A percentile compares a stretch with the other conserved stretches of the same genome.
phyloP scores from a whole-genome alignment of 352 stramenopile genomes.

The Aphanomyces stellatus region DNA sequence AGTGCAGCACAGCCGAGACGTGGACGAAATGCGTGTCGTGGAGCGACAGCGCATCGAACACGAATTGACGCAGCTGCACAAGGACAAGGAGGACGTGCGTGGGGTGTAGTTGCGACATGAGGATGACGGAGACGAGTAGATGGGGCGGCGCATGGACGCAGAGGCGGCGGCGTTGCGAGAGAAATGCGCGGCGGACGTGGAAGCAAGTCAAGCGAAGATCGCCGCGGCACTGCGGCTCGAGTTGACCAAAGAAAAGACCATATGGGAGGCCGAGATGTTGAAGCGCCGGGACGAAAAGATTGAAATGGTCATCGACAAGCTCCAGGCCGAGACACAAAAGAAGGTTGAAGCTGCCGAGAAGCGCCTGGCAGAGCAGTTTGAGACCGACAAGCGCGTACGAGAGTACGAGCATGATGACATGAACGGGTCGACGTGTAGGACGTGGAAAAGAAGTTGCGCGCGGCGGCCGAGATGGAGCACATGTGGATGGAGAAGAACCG shows the following conservation, averaged over 20 bases:
- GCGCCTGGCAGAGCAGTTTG: slow-evolving; percentile 38
- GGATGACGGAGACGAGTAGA: neutral
- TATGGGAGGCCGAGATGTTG: slow-evolving; percentile 62
- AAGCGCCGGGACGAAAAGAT: slow-evolving; percentile 66
- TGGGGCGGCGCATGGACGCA: slow-evolving; percentile 49
- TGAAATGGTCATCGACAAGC: slow-evolving; percentile 70
- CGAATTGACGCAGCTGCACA: slow-evolving; percentile 34
- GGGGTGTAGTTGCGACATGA: neutral
- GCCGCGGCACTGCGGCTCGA: slow-evolving; percentile 45
- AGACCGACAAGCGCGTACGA: slow-evolving; percentile 29
- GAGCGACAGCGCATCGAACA: slow-evolving; percentile 32
- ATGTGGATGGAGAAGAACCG: slow-evolving; percentile 85
- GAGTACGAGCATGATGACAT: neutral
- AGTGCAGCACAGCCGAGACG: slow-evolving; percentile 39
- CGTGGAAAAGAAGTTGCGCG: slow-evolving; percentile 61
- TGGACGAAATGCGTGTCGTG: slow-evolving; percentile 49
- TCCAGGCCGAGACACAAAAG: slow-evolving; percentile 55
- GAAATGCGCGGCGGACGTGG: slow-evolving; percentile 49
- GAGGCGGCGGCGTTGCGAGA: slow-evolving; percentile 45
- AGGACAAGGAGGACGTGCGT: slow-evolving; percentile 46
- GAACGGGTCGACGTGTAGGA: slow-evolving; percentile 25
- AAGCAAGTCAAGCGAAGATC: slow-evolving; percentile 54
- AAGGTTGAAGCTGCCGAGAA: slow-evolving; percentile 45
- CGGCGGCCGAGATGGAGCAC: slow-evolving; percentile 62
- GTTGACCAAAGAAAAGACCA: slow-evolving; percentile 45